Percentiles rank a stretch among this genome's conserved stretches.
Evolutionary conservation across 2,329 filamentous ascomycete species (phyloP).

Genomic region (Pseudogymnoascus sp.): DNA sequence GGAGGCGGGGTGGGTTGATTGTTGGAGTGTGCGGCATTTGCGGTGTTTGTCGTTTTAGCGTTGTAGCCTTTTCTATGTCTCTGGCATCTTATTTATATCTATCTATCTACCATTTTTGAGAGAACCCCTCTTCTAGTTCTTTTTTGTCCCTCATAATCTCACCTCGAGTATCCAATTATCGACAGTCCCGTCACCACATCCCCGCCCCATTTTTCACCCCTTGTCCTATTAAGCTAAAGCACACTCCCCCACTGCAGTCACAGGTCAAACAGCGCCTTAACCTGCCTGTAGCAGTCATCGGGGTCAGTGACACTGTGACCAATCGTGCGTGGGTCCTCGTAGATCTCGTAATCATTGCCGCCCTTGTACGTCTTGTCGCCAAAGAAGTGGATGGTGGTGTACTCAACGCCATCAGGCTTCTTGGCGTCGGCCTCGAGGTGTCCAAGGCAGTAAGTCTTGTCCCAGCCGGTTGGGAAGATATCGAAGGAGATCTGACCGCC

Average conservation of each 20-base stretch:
- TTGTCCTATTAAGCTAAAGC: background rate
- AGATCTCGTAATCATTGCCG: constrained; percentile 96
- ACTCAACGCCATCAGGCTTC: constrained; percentile 61
- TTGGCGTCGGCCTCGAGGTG: constrained; percentile 76
- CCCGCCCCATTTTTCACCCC: background rate
- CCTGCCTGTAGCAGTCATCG: constrained; percentile 68
- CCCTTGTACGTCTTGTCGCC: constrained; percentile 89
- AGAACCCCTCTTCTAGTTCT: background rate
- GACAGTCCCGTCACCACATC: background rate
- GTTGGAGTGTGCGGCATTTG: background rate
- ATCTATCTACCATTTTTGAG: background rate
- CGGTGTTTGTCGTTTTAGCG: constrained; percentile 3
- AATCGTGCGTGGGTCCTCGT: constrained; percentile 66
- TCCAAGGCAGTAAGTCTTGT: constrained; percentile 93
- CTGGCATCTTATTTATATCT: background rate
- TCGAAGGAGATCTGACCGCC: constrained; percentile 98
- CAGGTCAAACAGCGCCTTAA: constrained; percentile 74
- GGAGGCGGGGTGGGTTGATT: background rate
- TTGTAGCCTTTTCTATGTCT: constrained; percentile 7
- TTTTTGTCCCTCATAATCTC: background rate
- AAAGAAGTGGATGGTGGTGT: constrained; percentile 92
- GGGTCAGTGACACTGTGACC: constrained; percentile 78
- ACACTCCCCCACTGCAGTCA: constrained; percentile 28
- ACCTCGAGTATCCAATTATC: background rate
- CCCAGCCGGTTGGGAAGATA: constrained; percentile 93